Base-by-base conservation (phyloP, 129 eudicot genomes). In the Rutidosis leptorrhynchoides region DNA sequence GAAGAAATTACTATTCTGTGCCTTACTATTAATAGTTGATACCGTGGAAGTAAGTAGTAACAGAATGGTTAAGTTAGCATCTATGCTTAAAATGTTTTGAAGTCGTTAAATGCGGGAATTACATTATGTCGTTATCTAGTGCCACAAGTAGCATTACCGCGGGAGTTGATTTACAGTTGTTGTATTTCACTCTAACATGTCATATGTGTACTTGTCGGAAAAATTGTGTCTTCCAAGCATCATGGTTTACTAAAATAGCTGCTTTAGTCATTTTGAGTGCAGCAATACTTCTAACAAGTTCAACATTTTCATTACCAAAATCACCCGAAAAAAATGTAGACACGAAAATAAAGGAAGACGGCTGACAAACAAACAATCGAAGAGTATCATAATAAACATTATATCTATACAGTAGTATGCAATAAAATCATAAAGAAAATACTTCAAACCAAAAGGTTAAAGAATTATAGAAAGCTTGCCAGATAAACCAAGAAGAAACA, bases 291-390 rank as follows among this genome's bases (percentile, higher is more conserved):
- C 82, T 57, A 70, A 91, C 95, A 72, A 91, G 90, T 58, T 85
- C 83, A 66, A 81, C 95, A 68, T 88, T 88, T 79, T 91, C 96
- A 74, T 91, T 88, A 33, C 96, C 96, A 81, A 83, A 85, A 78
- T 91, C 98, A 81, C 98, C 98, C 88, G 81, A 52, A 68, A 8
- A 56, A 4, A 69, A 63, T 53, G 48, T 65, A 25, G 43, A 30
- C 43, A 59, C 49, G 22, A 32, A 68, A 55, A 62, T n/a, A 69
- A 64, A 35, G 23, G 60, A 76, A 46, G 60, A 22, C 19, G 8
- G 52, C 67, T 17, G 42, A 61, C 57, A 73, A 33, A 23, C 15
- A 58, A 62, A 61, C 24, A 43, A 69, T 62, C 72, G 67, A 61
- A 46, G 25, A 53, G 49, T 57, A 51, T 57, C 21, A 32, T 30